Evolutionary conservation across 2,329 filamentous ascomycete species (phyloP).

Genomic region (Ciborinia camelliae): DNA sequence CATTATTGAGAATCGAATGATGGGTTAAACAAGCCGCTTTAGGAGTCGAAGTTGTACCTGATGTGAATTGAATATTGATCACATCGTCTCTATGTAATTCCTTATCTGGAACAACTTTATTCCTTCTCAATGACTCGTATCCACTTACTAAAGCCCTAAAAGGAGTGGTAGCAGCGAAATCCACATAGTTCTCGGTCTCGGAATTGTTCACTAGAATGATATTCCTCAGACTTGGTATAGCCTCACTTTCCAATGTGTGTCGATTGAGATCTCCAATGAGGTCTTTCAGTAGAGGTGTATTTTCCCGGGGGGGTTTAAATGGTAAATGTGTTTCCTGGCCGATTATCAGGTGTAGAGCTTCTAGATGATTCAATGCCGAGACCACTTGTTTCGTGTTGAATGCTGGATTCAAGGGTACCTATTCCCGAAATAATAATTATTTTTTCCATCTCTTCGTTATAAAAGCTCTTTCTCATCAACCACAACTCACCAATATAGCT

Average conservation of each 20-base stretch:
- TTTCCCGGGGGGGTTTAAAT: slow-evolving; percentile 59
- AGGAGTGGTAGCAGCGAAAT: slow-evolving; percentile 40
- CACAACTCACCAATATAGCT: slow-evolving; percentile 65
- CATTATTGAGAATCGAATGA: slow-evolving; percentile 88
- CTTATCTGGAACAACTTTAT: slow-evolving; percentile 43
- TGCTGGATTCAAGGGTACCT: slow-evolving; percentile 85
- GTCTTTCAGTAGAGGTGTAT: slow-evolving; percentile 54
- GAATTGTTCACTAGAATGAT: slow-evolving; percentile 82
- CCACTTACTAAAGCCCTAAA: slow-evolving; percentile 37
- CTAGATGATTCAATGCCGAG: slow-evolving; percentile 73
- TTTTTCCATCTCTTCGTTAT: not conserved
- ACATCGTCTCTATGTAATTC: slow-evolving; percentile 61
- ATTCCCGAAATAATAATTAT: not conserved
- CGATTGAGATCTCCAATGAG: slow-evolving; percentile 44
- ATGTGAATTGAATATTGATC: slow-evolving; percentile 96
- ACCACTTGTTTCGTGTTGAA: slow-evolving; percentile 79
- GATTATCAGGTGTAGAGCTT: slow-evolving; percentile 71
- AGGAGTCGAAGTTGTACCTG: slow-evolving; percentile 84
- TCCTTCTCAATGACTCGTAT: slow-evolving; percentile 30
- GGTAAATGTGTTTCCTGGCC: slow-evolving; percentile 85
- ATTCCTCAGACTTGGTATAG: slow-evolving; percentile 65
- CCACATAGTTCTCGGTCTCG: slow-evolving; percentile 35
- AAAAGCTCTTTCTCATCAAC: not conserved
- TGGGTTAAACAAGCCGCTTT: slow-evolving; percentile 92
- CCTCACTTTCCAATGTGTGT: slow-evolving; percentile 42